Evolutionary conservation across 257 asterid species (phyloP).

Genomic region (Catharanthus roseus): DNA sequence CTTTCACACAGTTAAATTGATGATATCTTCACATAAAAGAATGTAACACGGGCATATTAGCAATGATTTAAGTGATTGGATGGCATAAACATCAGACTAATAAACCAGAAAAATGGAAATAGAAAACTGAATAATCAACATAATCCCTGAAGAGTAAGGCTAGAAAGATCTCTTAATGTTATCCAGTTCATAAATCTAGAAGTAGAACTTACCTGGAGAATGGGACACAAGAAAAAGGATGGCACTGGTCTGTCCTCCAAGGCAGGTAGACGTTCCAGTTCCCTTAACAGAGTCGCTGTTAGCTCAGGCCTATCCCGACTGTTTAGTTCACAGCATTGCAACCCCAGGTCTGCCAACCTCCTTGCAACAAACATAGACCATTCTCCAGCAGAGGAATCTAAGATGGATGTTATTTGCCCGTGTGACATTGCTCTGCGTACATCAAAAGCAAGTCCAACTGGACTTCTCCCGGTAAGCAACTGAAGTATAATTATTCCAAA

Average conservation of each 20-base stretch:
- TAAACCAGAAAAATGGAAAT: background rate
- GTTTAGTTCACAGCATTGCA: slow-evolving; percentile 62
- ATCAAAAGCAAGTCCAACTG: slow-evolving; percentile 40
- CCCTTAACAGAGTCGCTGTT: slow-evolving; percentile 48
- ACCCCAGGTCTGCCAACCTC: slow-evolving; percentile 63
- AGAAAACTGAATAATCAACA: too few species aligned
- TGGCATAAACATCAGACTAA: background rate
- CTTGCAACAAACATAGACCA: slow-evolving; percentile 65
- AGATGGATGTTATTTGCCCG: slow-evolving; percentile 38
- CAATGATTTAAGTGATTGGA: background rate
- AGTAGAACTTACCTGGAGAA: slow-evolving; percentile 47
- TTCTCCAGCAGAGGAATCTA: slow-evolving; percentile 75
- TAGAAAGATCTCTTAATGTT: too few species aligned
- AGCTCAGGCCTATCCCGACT: slow-evolving; percentile 62
- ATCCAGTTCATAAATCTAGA: background rate
- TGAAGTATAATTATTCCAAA: slow-evolving; percentile 71
- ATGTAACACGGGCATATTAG: background rate
- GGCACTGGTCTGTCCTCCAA: slow-evolving; percentile 70
- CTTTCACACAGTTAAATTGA: background rate
- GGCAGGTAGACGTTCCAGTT: slow-evolving; percentile 49
- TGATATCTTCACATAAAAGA: background rate
- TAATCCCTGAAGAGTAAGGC: too few species aligned
- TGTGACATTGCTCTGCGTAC: slow-evolving; percentile 39
- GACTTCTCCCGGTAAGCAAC: slow-evolving; percentile 56
- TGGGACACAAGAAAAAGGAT: slow-evolving; percentile 70